Base-by-base conservation (phyloP, 1,284 basidiomycete genomes). In the Apiotrichum akiyoshidainum region DNA sequence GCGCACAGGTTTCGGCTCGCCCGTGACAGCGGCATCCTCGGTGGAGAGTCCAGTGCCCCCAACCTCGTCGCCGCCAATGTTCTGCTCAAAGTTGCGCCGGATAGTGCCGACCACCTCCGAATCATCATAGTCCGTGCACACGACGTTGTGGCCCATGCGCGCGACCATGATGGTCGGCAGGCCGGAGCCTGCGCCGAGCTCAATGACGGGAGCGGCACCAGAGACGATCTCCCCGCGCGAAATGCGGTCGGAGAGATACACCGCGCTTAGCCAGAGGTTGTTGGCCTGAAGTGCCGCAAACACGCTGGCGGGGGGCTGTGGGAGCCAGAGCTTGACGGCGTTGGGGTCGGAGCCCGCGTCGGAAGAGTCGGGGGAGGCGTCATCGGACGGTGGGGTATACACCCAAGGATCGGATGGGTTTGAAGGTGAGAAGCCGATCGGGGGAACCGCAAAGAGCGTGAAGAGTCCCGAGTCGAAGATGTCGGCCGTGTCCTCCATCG, bases 91-190 rank as follows among this genome's bases (percentile, higher is more conserved):
- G 50, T 77, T 77, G n/a, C 59, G 61, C 34, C 55, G 31, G 8
- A 75, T 57, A 7, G 66, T 61, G 10, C 35, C 39, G 14, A 74
- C 42, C 19, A 77, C 68, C 21, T 60, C 66, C 13, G 60, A 51
- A 5, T 69, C 68, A n/a, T 69, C 73, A 61, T 74, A 79, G 58
- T 79, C 77, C 12, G 74, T 72, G n/a, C 63, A 55, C 39, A 76
- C 65, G 1, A 77, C 71, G 1, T 37, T n/a, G 0, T 54, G 51
- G 26, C 58, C 64, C 2, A 61, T 39, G 7, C 56, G n/a, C 49
- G 42, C 44, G 4, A 70, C 69, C 0, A 70, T 61, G 26, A 78
- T 65, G 11, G 68, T 66, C 0, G 73, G 72, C 42, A 77, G 55
- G 1, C 76, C 75, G 0, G 72, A 68, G 21, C 70, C 74, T 13